phyloP scores from a whole-genome alignment of 148 eudicot species.

The Silene uniflora region DNA sequence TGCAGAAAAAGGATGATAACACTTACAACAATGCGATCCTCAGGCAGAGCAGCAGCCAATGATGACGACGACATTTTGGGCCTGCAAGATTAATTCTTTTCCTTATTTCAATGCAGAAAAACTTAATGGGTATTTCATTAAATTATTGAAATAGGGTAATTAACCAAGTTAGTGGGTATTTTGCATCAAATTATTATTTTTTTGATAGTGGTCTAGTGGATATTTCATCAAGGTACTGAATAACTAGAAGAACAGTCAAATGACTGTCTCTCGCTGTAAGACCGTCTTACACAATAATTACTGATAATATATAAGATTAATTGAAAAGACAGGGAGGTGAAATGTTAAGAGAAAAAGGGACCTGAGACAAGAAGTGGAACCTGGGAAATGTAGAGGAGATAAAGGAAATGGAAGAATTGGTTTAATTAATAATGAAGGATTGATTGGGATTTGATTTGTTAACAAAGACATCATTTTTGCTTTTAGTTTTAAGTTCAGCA shows the following conservation, averaged over 20 bases:
- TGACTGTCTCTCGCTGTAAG: too few relatives aligned
- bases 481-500: background rate
- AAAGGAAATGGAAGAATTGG: slow-evolving; percentile 15
- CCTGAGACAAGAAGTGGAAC: slow-evolving; percentile 29
- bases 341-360: slow-evolving; percentile 12
- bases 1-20: background rate
- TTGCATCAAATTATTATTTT: background rate
- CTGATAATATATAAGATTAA: background rate
- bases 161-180: background rate
- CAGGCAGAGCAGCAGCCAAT: slow-evolving; percentile 39
- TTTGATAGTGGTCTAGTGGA: background rate
- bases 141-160: background rate
- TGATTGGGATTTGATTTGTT: background rate
- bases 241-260: too few relatives aligned
- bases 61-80: slow-evolving; percentile 41
- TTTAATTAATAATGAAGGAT: background rate
- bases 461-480: slow-evolving; percentile 15
- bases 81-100: slow-evolving; percentile 26
- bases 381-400: slow-evolving; percentile 10
- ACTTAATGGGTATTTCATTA: background rate
- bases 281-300: too few relatives aligned
- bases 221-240: background rate
- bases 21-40: slow-evolving; percentile 53
- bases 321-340: background rate
- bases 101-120: background rate